Evolutionary conservation across 176 grass and related monocot genomes (phyloP).

Genomic region (Avena atlantica): DNA sequence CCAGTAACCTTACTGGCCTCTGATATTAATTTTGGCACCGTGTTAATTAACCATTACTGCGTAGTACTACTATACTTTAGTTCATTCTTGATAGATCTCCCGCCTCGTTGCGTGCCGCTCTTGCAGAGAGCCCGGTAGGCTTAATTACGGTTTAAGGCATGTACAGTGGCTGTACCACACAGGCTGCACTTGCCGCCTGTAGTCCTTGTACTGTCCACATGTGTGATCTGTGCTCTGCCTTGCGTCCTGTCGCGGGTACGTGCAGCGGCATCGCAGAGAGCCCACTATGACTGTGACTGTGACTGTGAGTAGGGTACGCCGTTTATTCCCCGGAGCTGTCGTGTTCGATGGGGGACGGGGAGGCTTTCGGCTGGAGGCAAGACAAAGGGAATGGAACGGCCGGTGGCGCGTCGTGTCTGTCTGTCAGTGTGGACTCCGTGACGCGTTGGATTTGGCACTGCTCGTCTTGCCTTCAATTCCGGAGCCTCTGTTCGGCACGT

Average conservation of each 20-base stretch:
- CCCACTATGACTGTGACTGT: too few relatives aligned
- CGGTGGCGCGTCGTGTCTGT: neutral
- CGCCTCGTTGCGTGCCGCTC: neutral
- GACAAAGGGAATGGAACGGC: slow-evolving; percentile 51
- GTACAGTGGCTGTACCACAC: slow-evolving; percentile 19
- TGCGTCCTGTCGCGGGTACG: slow-evolving; percentile 28
- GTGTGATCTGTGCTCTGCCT: slow-evolving; percentile 4
- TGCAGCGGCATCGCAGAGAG: slow-evolving; percentile 8
- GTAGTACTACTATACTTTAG: too few relatives aligned
- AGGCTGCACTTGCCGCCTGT: neutral
- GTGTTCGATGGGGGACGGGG: slow-evolving; percentile 31
- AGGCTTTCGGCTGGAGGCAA: slow-evolving; percentile 3
- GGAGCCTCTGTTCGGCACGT: slow-evolving; percentile 30
- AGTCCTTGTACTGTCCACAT: neutral
- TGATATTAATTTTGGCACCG: slow-evolving; percentile 34
- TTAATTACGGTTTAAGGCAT: neutral
- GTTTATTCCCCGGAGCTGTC: slow-evolving; percentile 47
- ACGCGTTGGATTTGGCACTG: slow-evolving; percentile 1
- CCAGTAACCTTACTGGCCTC: slow-evolving; percentile 31
- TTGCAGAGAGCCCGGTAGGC: neutral
- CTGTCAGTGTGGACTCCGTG: too few relatives aligned
- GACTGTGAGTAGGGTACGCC: neutral
- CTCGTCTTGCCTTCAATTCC: slow-evolving; percentile 31
- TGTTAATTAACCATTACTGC: slow-evolving; percentile 31
- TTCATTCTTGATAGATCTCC: neutral